Evolutionary conservation across 1,139 yeast genomes (phyloP).

Genomic region (Kodamaea suecica): DNA sequence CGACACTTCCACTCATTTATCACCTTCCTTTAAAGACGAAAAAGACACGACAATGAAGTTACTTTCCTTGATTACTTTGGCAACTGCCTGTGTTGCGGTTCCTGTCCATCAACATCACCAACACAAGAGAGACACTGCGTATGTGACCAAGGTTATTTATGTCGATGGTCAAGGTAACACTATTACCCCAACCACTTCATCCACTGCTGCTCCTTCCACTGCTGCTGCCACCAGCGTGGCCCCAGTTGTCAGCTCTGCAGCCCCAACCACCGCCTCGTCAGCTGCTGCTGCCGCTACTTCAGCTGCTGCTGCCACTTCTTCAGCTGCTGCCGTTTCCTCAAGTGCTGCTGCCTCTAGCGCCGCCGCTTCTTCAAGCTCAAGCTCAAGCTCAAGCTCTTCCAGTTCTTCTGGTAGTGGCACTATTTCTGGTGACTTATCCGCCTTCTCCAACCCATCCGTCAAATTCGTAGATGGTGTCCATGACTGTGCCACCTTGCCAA

Average conservation of each 20-base stretch:
- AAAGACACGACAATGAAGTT: conserved; percentile 13
- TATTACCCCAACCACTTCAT: conserved; percentile 16
- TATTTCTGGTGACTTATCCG: conserved; percentile 54
- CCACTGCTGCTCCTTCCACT: conserved; percentile 18
- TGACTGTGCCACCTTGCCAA: conserved; percentile 59
- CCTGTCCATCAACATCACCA: conserved; percentile 17
- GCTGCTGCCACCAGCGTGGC: conserved; percentile 17
- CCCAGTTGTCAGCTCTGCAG: conserved; percentile 20
- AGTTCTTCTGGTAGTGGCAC: conserved; percentile 25
- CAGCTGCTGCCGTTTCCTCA: conserved; percentile 13
- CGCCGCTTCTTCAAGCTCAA: conserved; percentile 20
- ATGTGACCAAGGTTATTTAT: conserved; percentile 18
- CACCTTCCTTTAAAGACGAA: too few species aligned
- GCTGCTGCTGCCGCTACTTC: conserved; percentile 22
- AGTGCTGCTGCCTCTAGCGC: conserved; percentile 17
- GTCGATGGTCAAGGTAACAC: conserved; percentile 18
- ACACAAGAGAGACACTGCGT: conserved; percentile 15
- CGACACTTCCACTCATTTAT: conserved; percentile 5
- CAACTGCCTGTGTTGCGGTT: conserved; percentile 19
- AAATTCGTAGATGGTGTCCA: conserved; percentile 62
- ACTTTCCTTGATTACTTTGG: conserved; percentile 19
- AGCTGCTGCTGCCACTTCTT: conserved; percentile 16
- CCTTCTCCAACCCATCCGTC: conserved; percentile 50
- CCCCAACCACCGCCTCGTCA: conserved; percentile 12
- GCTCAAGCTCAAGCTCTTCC: conserved; percentile 6